Percentiles rank a stretch among this genome's conserved stretches.
These are phyloP conservation scores for Artemisia tridentata DNA, from an alignment of 129 eudicot genomes.

Conservation along the genomic window DNA sequence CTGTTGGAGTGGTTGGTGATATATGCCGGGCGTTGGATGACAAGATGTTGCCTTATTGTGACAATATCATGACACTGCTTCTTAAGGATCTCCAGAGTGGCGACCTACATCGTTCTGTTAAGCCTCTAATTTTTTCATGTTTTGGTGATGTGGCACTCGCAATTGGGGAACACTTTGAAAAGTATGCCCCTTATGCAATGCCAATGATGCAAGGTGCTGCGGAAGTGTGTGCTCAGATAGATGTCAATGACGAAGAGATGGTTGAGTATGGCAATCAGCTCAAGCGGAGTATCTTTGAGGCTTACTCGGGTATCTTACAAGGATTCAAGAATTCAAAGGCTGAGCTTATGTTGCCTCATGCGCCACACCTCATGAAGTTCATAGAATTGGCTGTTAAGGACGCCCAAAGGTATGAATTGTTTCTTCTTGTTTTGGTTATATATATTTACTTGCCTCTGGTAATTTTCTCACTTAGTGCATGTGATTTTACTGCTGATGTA, in stretches of 20 bases:
- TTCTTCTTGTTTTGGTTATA: not conserved
- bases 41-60: slow-evolving; percentile 77
- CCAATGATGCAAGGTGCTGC: slow-evolving; percentile 93
- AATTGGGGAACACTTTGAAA: slow-evolving; percentile 82
- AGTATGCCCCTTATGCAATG: slow-evolving; percentile 60
- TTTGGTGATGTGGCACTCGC: slow-evolving; percentile 97
- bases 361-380: slow-evolving; percentile 75
- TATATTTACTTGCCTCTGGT: not conserved
- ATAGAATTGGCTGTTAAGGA: slow-evolving; percentile 67
- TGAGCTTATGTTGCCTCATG: slow-evolving; percentile 82
- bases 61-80: slow-evolving; percentile 74
- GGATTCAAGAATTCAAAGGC: slow-evolving; percentile 82
- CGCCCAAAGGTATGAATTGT: slow-evolving; percentile 43
- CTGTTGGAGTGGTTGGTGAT: slow-evolving; percentile 94
- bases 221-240: slow-evolving; percentile 73
- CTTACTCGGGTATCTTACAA: slow-evolving; percentile 88
- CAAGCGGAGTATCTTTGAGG: slow-evolving; percentile 81
- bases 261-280: slow-evolving; percentile 81
- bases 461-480: not conserved
- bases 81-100: slow-evolving; percentile 77
- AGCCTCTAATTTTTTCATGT: slow-evolving; percentile 92
- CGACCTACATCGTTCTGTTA: slow-evolving; percentile 79
- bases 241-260: slow-evolving; percentile 78
- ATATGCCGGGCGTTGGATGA: slow-evolving; percentile 89
- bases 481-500: not conserved